Base-by-base conservation (phyloP, 2,329 filamentous ascomycete genomes). In the Ascochyta pisi region DNA sequence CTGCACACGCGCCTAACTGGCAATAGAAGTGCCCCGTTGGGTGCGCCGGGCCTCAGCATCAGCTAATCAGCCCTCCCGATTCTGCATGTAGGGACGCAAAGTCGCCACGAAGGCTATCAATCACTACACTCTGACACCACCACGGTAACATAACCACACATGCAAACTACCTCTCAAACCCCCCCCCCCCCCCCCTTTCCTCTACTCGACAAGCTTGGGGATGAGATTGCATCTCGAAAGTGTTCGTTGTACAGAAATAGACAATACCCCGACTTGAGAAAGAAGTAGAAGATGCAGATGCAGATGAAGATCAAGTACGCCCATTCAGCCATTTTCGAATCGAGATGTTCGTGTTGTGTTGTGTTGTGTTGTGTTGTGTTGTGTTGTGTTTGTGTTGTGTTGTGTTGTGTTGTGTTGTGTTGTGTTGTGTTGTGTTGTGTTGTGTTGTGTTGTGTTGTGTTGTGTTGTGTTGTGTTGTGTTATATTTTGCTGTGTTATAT, bases 1-100 rank as follows among this genome's bases (percentile, higher is more conserved):
- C 58, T 6, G 58, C 57, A 6, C 56, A 57, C 4, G 53, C 61
- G 6, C 40, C 61, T 8, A 60, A 56, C 42, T 68, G 64, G 65
- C 63, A 65, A 35, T 69, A 67, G 57, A 24, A 22, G 2, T 54
- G 51, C 46, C 40, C 10, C 9, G 34, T 15, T 50, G 15, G 24
- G n/a, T 23, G 40, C 37, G 23, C 6, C 23, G 38, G 9, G 27
- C 8, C 47, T 22, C 19, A 6, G 47, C 19, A 19, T 19, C 31
- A 51, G 34, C 31, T 43, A 9, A 10, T 50, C 5, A 50, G 6
- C 9, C 22, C 33, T 22, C 2, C 19, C 15, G 19, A n/a, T 26
- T 9, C 15, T 42, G 15, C 29, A 3, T 5, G 22, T 22, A 16
- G 0, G 12, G 15, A 23, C 19, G 19, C 23, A 4, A 39, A 15